These are phyloP conservation scores for Ballota nigra DNA, from an alignment of 257 asterid species.

Conservation along the genomic window DNA sequence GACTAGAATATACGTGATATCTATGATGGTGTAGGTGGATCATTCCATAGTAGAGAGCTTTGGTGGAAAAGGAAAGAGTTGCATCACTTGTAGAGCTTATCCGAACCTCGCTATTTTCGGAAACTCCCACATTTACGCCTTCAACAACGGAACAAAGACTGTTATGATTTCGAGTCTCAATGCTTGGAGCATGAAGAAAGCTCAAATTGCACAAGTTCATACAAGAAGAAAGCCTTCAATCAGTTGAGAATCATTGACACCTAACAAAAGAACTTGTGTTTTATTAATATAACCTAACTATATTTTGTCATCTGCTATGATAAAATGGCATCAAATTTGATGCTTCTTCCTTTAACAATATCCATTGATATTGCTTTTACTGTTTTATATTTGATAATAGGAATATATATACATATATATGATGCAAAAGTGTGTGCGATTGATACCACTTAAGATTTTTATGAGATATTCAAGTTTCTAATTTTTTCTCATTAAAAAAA, in stretches of 20 bases:
- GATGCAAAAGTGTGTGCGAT: not conserved
- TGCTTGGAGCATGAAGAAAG: constrained; percentile 44
- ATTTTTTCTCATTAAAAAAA: too few species aligned
- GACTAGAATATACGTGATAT: not conserved
- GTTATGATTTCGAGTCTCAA: constrained; percentile 25
- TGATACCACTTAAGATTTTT: not conserved
- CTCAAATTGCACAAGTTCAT: constrained; percentile 25
- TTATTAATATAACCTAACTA: not conserved
- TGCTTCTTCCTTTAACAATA: not conserved
- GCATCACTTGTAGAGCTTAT: constrained; percentile 39
- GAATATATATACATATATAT: too few species aligned
- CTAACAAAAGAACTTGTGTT: not conserved
- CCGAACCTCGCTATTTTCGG: constrained; percentile 30
- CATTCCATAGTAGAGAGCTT: constrained; percentile 41
- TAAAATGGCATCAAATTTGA: not conserved
- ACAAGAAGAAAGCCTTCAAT: constrained; percentile 23
- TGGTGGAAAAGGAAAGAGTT: constrained; percentile 42
- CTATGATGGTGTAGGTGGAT: constrained; percentile 31
- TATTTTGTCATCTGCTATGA: not conserved
- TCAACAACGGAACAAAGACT: constrained; percentile 31
- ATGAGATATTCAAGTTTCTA: not conserved
- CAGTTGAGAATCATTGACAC: not conserved
- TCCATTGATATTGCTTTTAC: not conserved
- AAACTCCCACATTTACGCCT: constrained; percentile 32
- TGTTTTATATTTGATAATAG: not conserved